These are phyloP conservation scores for Chrysosphaeria jannelii DNA, from an alignment of 2,329 filamentous ascomycete genomes.

Conservation along the genomic window DNA sequence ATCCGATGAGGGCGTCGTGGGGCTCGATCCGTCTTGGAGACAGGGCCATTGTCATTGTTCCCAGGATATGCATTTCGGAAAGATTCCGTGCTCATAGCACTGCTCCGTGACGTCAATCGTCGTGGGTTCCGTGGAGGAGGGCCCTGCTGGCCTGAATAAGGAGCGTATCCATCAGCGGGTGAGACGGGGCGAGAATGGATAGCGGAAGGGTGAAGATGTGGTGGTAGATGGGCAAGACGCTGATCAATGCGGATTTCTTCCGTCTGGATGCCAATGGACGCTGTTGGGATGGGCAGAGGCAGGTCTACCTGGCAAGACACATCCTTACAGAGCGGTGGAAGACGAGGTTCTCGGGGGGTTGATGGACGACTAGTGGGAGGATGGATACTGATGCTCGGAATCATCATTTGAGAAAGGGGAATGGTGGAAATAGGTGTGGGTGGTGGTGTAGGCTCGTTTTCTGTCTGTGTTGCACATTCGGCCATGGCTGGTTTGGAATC, in stretches of 20 bases:
- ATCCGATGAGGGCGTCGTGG: constrained; percentile 41
- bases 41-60: constrained; percentile 52
- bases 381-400: constrained; percentile 76
- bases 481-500: too few species aligned
- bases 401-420: constrained; percentile 13
- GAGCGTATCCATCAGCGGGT: constrained; percentile 10
- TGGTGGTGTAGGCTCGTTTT: constrained; percentile 8
- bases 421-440: constrained; percentile 1
- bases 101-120: constrained; percentile 15
- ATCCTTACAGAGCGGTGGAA: constrained; percentile 61
- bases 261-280: constrained; percentile 39
- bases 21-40: constrained; percentile 26
- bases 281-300: constrained; percentile 17
- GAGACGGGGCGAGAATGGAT: constrained; percentile 32
- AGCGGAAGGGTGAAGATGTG: constrained; percentile 50
- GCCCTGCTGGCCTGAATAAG: constrained; percentile 9
- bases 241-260: constrained; percentile 70
- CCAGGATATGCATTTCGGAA: constrained; percentile 40
- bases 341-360: constrained; percentile 40
- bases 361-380: constrained; percentile 63
- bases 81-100: constrained; percentile 9
- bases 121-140: constrained; percentile 29
- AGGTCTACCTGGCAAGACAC: constrained; percentile 50
- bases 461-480: constrained; percentile 32
- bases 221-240: constrained; percentile 41